Conservation (phyloP, 139 green algal species). For the Astrephomene gubernaculifera region DNA sequence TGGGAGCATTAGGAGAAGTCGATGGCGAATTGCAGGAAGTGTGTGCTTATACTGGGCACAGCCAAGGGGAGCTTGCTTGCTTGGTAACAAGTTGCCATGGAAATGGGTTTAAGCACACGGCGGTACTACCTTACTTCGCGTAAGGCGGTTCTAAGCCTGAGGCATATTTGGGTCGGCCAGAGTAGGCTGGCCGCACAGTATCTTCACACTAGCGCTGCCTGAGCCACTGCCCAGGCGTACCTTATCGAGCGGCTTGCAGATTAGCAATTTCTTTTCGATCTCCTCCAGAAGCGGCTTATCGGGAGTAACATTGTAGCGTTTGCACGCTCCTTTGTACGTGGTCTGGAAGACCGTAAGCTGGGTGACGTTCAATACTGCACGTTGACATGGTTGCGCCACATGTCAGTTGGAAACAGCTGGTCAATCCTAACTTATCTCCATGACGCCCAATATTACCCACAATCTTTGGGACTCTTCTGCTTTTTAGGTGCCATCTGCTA, state of each 20-base stretch:
- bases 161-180: too few species aligned
- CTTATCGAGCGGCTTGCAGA: slow-evolving; percentile 32
- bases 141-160: too few species aligned
- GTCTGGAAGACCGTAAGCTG: slow-evolving; percentile 47
- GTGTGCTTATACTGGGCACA: too few species aligned
- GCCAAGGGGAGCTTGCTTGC: too few species aligned
- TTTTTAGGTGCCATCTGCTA: slow-evolving; percentile 46
- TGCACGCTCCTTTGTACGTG: slow-evolving; percentile 53
- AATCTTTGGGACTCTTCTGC: slow-evolving; percentile 39
- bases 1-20: too few species aligned
- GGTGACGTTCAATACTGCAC: slow-evolving; percentile 32
- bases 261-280: slow-evolving; percentile 41
- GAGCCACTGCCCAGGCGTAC: neutral
- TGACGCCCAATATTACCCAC: neutral
- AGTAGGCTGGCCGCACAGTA: too few species aligned
- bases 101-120: too few species aligned
- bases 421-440: neutral
- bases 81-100: too few species aligned
- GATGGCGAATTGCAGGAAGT: too few species aligned
- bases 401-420: slow-evolving; percentile 7
- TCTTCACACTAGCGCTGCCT: too few species aligned
- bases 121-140: too few species aligned
- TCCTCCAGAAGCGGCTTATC: slow-evolving; percentile 39
- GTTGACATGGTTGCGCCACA: neutral
- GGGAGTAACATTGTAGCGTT: slow-evolving; percentile 6